Evolutionary conservation across 2,329 filamentous ascomycete genomes (phyloP), one percentile per base, ranked within the genome.

Genomic region (Chrysoporthe austroafricana): DNA sequence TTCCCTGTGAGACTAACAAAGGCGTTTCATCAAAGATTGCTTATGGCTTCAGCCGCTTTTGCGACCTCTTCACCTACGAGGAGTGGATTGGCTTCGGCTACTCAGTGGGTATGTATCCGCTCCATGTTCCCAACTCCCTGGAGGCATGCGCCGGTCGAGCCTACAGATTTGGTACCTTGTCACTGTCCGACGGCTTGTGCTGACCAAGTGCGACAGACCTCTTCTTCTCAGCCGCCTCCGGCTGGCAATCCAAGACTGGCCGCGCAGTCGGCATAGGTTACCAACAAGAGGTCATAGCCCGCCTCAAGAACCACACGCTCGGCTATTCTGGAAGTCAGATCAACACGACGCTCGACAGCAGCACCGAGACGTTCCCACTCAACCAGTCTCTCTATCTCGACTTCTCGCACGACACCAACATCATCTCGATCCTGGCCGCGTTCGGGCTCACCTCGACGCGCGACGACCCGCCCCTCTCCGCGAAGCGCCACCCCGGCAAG

Each of bases 401-500:
- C 80, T 94, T 94, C 76, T 89, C 86, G 18, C 91, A 94, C 76
- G 91, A 94, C 77, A 90, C 89, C 43, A 92, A 91, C 75, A 91
- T 92, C 69, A 82, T 90, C 72, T 85, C 85, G 36, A 86, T 93
- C 71, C 80, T 94, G 4, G 88, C 90, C 0, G 91, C 91, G 0
- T 91, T 94, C 69, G 91, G 91, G 1, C 81, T 94, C 59, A 87
- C 80, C 2, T 91, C 94, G 74, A 93, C 94, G 74, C 58, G 50
- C 18, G 68, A 70, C 54, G 80, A 83, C 1, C 81, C 85, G 26
- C 79, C 85, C 16, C 81, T 93, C 3, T 86, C 88, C 0, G 80
- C 84, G 1, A 81, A 83, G 13, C 77, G 79, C 39, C 84, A 90
- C 67, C 84, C 85, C 0, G 84, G 85, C 13, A 77, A 82, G 5